A percentile compares a stretch with the other conserved stretches of the same genome.
Evolutionary conservation across 768 basidiomycete species (phyloP).

Genomic region (Boletus reticuloceps): DNA sequence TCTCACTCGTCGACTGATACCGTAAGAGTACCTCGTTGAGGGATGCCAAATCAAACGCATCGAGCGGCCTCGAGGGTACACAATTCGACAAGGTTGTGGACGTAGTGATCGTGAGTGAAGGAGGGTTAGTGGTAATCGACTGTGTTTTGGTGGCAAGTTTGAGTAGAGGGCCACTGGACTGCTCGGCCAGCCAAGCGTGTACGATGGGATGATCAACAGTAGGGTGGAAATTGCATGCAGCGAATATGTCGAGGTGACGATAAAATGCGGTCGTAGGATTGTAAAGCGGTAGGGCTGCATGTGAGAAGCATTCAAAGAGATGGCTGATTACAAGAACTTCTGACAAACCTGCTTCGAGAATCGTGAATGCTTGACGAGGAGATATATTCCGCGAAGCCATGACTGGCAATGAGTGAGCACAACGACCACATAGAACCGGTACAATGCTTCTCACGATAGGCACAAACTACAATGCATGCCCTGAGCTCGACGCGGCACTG

Average conservation of each 20-base stretch:
- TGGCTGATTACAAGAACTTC: background rate
- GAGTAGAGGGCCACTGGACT: constrained; percentile 15
- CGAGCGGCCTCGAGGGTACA: constrained; percentile 4
- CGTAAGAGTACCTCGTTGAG: constrained; percentile 27
- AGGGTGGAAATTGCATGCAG: constrained; percentile 40
- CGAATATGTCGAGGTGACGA: constrained; percentile 46
- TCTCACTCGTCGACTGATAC: constrained; percentile 17
- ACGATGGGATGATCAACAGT: constrained; percentile 40
- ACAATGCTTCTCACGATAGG: constrained; percentile 43
- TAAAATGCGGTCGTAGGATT: constrained; percentile 46
- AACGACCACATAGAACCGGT: background rate
- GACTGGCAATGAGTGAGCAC: constrained; percentile 33
- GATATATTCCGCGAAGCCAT: constrained; percentile 43
- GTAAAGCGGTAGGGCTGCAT: constrained; percentile 51
- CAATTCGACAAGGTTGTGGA: constrained; percentile 6
- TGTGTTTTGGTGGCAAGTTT: constrained; percentile 14
- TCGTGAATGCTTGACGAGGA: constrained; percentile 37
- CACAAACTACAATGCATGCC: constrained; percentile 51
- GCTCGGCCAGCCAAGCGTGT: constrained; percentile 37
- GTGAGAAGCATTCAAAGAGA: background rate
- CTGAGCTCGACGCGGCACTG: constrained; percentile 53
- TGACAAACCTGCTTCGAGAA: constrained; percentile 43
- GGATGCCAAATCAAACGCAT: constrained; percentile 24
- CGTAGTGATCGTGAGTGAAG: constrained; percentile 14
- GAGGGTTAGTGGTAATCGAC: constrained; percentile 1